Percentiles rank a stretch among this genome's conserved stretches.
phyloP scores from a whole-genome alignment of 768 basidiomycete species.

The Russula vinacea region DNA sequence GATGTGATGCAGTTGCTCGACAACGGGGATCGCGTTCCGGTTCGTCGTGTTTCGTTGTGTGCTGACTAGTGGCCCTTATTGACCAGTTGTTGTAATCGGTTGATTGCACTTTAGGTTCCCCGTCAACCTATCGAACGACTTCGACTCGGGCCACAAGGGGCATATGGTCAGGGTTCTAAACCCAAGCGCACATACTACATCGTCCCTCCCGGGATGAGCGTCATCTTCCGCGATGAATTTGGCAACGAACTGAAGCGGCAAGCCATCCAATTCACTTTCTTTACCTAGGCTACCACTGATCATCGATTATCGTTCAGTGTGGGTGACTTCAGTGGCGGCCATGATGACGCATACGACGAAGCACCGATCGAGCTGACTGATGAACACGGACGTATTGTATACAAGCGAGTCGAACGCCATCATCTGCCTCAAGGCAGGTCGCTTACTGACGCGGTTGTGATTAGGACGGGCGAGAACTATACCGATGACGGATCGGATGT shows the following conservation, averaged over 20 bases:
- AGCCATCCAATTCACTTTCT: neutral
- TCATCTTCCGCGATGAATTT: constrained; percentile 28
- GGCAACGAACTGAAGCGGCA: constrained; percentile 29
- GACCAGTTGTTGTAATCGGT: neutral
- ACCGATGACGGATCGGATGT: constrained; percentile 19
- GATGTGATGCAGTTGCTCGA: constrained; percentile 27
- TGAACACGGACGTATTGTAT: constrained; percentile 24
- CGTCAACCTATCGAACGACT: constrained; percentile 15
- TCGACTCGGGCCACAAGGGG: neutral
- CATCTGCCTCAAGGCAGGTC: neutral
- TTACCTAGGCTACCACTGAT: neutral
- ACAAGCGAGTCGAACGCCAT: constrained; percentile 17
- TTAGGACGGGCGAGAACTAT: constrained; percentile 24
- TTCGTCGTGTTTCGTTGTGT: constrained; percentile 13
- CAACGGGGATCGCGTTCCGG: constrained; percentile 22
- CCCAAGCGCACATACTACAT: constrained; percentile 28
- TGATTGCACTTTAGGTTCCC: constrained; percentile 13
- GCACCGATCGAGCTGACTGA: constrained; percentile 28
- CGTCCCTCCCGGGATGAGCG: constrained; percentile 30
- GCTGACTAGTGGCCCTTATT: neutral
- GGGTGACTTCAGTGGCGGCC: constrained; percentile 25
- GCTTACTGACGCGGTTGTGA: neutral
- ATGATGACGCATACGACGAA: constrained; percentile 23
- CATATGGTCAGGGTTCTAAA: constrained; percentile 6
- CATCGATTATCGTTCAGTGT: constrained; percentile 12